Evolutionary conservation across 345 rosid genomes (phyloP).

Genomic region (Aegle marmelos): DNA sequence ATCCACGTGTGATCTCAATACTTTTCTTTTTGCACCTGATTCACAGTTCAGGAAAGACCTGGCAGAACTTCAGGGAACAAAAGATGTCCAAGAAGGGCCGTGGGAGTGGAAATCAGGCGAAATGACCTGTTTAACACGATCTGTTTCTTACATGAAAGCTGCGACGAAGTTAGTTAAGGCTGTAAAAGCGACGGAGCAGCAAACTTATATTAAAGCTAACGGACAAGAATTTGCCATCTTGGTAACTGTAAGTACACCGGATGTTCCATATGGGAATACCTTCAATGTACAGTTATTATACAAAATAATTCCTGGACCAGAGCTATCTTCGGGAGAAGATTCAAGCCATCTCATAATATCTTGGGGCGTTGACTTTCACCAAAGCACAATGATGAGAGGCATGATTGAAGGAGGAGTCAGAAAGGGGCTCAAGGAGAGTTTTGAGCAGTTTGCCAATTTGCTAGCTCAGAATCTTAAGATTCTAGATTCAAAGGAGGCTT

Average conservation of each 20-base stretch:
- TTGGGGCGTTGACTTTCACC: slow-evolving; percentile 68
- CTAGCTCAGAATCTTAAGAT: slow-evolving; percentile 50
- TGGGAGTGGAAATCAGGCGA: slow-evolving; percentile 64
- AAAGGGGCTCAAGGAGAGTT: slow-evolving; percentile 78
- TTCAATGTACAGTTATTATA: slow-evolving; percentile 73
- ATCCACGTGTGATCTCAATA: slow-evolving; percentile 48
- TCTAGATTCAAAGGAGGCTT: slow-evolving; percentile 31
- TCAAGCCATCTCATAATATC: slow-evolving; percentile 60
- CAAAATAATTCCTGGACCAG: slow-evolving; percentile 63
- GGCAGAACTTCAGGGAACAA: slow-evolving; percentile 61
- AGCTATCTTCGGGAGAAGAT: slow-evolving; percentile 47
- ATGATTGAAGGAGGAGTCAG: slow-evolving; percentile 86
- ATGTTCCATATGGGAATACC: slow-evolving; percentile 74
- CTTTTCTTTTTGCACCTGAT: slow-evolving; percentile 64
- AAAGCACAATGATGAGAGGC: slow-evolving; percentile 72
- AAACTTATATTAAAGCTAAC: slow-evolving; percentile 60
- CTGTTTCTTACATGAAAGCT: slow-evolving; percentile 58
- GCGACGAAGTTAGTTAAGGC: slow-evolving; percentile 79
- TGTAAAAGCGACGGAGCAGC: slow-evolving; percentile 73
- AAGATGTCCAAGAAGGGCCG: slow-evolving; percentile 64
- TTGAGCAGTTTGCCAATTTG: slow-evolving; percentile 56
- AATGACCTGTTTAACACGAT: slow-evolving; percentile 36
- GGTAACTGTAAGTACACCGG: slow-evolving; percentile 65
- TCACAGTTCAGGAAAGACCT: slow-evolving; percentile 67
- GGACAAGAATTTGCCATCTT: slow-evolving; percentile 52